phyloP scores from a whole-genome alignment of 176 grass and related monocot genomes.

The Triticum timopheevii region DNA sequence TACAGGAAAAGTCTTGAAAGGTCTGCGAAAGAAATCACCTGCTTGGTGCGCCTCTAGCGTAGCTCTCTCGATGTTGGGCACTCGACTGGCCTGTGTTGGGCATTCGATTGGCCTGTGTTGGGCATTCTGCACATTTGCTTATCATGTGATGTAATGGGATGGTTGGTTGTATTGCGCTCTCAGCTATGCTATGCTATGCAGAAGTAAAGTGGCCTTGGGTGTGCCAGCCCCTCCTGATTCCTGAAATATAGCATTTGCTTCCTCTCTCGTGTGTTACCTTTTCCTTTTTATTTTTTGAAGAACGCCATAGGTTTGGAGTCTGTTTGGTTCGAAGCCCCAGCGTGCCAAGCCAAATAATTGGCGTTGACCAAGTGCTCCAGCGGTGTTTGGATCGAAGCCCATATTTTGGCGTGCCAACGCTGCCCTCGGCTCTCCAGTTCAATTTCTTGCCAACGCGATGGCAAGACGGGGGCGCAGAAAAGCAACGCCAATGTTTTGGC shows the following conservation, averaged over 20 bases:
- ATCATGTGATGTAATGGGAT: background rate
- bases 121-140: background rate
- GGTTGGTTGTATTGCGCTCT: background rate
- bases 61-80: background rate
- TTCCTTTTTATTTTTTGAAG: too few relatives aligned
- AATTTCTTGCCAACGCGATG: too few relatives aligned
- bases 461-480: too few relatives aligned
- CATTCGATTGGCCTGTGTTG: constrained; percentile 30
- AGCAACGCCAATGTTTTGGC: too few relatives aligned
- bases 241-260: background rate
- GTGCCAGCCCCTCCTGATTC: background rate
- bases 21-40: background rate
- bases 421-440: too few relatives aligned
- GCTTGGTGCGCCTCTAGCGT: constrained; percentile 30
- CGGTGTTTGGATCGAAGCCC: too few relatives aligned
- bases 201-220: background rate
- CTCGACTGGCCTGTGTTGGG: constrained; percentile 18
- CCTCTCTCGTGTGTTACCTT: too few relatives aligned
- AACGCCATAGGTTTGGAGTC: too few relatives aligned
- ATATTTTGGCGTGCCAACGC: too few relatives aligned
- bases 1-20: constrained; percentile 22
- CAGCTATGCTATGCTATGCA: background rate
- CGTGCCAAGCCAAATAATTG: too few relatives aligned
- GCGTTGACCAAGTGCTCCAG: too few relatives aligned
- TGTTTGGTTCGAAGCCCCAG: too few relatives aligned